These are phyloP conservation scores for Balakata baccata DNA, from an alignment of 345 rosid genomes.

Conservation along the genomic window DNA sequence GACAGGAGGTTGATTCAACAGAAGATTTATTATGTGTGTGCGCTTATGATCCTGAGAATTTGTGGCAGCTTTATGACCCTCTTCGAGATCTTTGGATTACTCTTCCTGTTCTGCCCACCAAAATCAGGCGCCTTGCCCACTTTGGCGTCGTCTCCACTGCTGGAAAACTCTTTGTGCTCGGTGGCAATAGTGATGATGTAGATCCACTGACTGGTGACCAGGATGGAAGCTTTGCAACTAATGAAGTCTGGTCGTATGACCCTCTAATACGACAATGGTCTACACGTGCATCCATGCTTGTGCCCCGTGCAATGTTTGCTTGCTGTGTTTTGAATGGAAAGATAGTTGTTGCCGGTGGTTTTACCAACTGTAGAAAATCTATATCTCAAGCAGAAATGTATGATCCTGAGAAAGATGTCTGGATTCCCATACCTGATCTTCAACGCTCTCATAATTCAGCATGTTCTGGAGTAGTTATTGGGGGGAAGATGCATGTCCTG, in stretches of 20 bases:
- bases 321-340: conserved; percentile 82
- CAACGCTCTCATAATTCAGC: conserved; percentile 87
- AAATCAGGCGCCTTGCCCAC: conserved; percentile 77
- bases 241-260: conserved; percentile 94
- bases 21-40: conserved; percentile 78
- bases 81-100: conserved; percentile 77
- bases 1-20: conserved; percentile 62
- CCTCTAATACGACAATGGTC: conserved; percentile 71
- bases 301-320: conserved; percentile 95
- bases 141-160: conserved; percentile 67
- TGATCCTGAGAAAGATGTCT: conserved; percentile 72
- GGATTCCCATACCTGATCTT: conserved; percentile 80
- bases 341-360: conserved; percentile 88
- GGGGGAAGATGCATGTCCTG: conserved; percentile 70
- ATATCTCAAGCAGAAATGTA: conserved; percentile 91
- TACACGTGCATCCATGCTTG: conserved; percentile 67
- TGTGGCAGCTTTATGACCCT: conserved; percentile 94
- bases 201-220: conserved; percentile 92
- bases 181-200: conserved; percentile 95
- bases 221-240: conserved; percentile 85
- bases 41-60: conserved; percentile 89
- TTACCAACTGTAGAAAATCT: conserved; percentile 82
- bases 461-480: conserved; percentile 71
- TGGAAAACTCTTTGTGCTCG: conserved; percentile 80
- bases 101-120: conserved; percentile 83